Evolutionary conservation across 164 flowering plant genomes (phyloP), one percentile per base, ranked within the genome.

Genomic region (Santalum album): DNA sequence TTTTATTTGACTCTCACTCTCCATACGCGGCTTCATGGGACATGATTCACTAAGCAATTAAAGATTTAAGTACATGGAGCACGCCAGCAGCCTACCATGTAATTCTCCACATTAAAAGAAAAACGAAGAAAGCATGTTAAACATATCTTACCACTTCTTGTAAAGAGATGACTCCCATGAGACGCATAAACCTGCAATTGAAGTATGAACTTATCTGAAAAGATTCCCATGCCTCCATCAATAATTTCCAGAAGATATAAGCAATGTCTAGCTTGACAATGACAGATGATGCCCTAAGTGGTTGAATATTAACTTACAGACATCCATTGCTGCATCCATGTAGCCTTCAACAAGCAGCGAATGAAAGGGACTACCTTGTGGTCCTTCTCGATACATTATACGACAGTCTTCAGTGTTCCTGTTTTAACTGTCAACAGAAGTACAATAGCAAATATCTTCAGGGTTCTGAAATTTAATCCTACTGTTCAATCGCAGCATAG

Each of bases 331-430:
- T 27, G 80, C 95, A 65, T 91, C 89, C 1, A 84, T 68, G 60
- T 78, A 91, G 73, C 96, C 98, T 77, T 91, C 98, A 58, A 63
- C 86, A 50, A 91, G 95, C 58, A 88, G 71, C 15, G 87, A 64
- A 67, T 91, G 96, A 68, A 77, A 79, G 0, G 95, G 98, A 62
- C 81, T 77, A 39, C 98, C 98, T 49, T 67, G 59, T 2, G 83
- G 84, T 60, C 91, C 96, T 77, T 85, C 90, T 39, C 95, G 81
- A 54, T 91, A 87, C 96, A 91, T 91, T 39, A 88, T 84, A 66
- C 98, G 90, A 36, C 56, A 75, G 43, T 87, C 88, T 58, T 86
- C 87, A 73, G 56, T 72, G 54, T n/a, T 87, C 98, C 27, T 84
- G 87, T 72, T 87, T 86, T 60, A 88, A 65, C 96, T 91, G 78